Conservation (phyloP, 768 basidiomycete genomes). For the Sarcodon sp. region DNA sequence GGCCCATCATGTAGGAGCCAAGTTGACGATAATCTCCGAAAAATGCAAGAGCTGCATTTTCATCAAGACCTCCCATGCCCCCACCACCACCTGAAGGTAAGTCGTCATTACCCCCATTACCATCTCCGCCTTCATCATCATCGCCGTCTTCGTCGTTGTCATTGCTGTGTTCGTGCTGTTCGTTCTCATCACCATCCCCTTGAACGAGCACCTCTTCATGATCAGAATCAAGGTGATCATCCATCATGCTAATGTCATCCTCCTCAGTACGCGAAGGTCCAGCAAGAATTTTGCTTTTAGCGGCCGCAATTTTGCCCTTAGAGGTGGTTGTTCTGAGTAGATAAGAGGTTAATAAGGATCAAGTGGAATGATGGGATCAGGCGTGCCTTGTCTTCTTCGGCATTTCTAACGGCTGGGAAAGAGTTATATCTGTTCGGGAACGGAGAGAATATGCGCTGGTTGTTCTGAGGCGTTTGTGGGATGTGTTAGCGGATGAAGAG, state of each 20-base stretch:
- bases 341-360: constrained; percentile 5
- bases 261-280: constrained; percentile 53
- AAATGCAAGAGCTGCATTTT: constrained; percentile 64
- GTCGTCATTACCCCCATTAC: constrained; percentile 21
- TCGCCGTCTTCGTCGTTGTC: constrained; percentile 26
- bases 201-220: constrained; percentile 29
- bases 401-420: constrained; percentile 40
- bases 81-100: constrained; percentile 21
- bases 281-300: constrained; percentile 24
- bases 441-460: constrained; percentile 49
- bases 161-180: constrained; percentile 31
- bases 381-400: constrained; percentile 63
- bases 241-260: constrained; percentile 70
- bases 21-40: constrained; percentile 81
- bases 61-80: constrained; percentile 46
- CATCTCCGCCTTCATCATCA: constrained; percentile 17
- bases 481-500: constrained; percentile 21
- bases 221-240: constrained; percentile 37
- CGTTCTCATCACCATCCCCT: constrained; percentile 33
- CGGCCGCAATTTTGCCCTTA: constrained; percentile 39
- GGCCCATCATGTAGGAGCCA: constrained; percentile 87
- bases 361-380: neutral
- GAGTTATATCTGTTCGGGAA: constrained; percentile 32
- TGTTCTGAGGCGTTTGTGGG: constrained; percentile 52
- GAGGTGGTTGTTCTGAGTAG: constrained; percentile 29